Base-by-base conservation (phyloP, 2,329 filamentous ascomycete genomes). In the Talaromyces sp. region DNA sequence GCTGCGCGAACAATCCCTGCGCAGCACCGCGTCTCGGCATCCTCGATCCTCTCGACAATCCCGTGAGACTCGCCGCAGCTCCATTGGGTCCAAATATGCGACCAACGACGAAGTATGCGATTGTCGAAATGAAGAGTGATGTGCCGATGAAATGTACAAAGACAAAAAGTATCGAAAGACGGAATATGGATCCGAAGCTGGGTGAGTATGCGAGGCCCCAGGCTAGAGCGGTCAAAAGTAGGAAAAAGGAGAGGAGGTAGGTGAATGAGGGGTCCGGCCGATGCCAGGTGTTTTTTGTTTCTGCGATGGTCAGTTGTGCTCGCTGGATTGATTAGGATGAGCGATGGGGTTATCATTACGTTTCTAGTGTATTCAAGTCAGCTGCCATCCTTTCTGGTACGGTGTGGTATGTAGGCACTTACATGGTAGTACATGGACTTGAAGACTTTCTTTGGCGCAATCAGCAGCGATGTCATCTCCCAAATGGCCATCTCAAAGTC, bases 401-500 rank as follows among this genome's bases (percentile, higher is more conserved):
- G 3, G 10, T 10, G 2, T 13, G 9, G 3, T 10, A 37, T 37
- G 13, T 31, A 8, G 16, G 6, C n/a, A 77, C 82, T 69, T 77
- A 88, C 87, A 77, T 90, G 87, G 72, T 90, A 89, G 75, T 89
- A 90, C 75, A 90, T 89, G 52, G 86, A 88, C 67, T 88, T 82
- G 75, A 90, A 90, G 60, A 90, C 88, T 74, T 89, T 89, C 78
- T 89, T 90, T 0, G 88, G 88, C 37, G 87, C 85, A 73, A 90
- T 86, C 68, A 90, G 81, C 62, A 90, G 79, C 71, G 84, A 86
- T 67, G 86, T 88, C 85, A 90, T 90, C 75, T 90, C 88, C 88
- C 88, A 90, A 70, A 89, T 85, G 22, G 88, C 88, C 82, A 89
- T 88, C 74, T 90, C 88, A 73, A 90, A 90, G 79, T 90, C 88